Evolutionary conservation across 2,329 filamentous ascomycete genomes (phyloP).

Genomic region (Arthrobotrys entomopaga): DNA sequence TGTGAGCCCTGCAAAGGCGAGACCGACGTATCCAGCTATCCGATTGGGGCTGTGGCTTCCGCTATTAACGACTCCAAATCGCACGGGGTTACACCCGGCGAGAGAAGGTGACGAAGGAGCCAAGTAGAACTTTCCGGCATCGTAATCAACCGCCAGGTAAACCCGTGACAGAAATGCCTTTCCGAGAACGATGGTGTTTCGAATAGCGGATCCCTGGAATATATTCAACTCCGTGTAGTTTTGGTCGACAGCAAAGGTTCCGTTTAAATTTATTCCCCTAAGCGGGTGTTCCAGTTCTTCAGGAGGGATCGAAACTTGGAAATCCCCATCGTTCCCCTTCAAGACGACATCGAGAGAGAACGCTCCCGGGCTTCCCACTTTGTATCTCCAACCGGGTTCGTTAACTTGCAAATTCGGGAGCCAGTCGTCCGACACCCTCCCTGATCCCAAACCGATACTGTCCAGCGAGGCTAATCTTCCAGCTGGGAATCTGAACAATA

Average conservation of each 20-base stretch:
- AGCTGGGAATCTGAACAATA: conserved; percentile 42
- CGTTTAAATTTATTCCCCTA: conserved; percentile 44
- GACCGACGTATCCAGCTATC: conserved; percentile 40
- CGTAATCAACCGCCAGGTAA: conserved; percentile 45
- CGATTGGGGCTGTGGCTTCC: not conserved
- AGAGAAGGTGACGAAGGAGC: conserved; percentile 44
- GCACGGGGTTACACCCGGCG: conserved; percentile 36
- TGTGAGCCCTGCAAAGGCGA: conserved; percentile 27
- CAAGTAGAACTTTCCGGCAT: conserved; percentile 49
- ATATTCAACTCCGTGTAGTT: conserved; percentile 51
- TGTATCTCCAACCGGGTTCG: conserved; percentile 50
- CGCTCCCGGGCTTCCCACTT: conserved; percentile 31
- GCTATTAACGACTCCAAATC: conserved; percentile 3
- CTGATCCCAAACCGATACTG: conserved; percentile 34
- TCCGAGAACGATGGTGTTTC: conserved; percentile 50
- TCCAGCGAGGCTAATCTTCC: conserved; percentile 41
- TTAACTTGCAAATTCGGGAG: conserved; percentile 46
- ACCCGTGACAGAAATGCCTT: conserved; percentile 50
- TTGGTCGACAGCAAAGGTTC: conserved; percentile 31
- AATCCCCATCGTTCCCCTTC: conserved; percentile 40
- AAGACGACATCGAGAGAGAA: conserved; percentile 46
- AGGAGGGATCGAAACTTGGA: conserved; percentile 34
- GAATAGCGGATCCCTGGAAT: conserved; percentile 43
- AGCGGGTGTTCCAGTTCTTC: conserved; percentile 46
- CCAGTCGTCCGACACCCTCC: conserved; percentile 41